phyloP scores from a whole-genome alignment of 257 asterid species.

The Solanum lignicaule region DNA sequence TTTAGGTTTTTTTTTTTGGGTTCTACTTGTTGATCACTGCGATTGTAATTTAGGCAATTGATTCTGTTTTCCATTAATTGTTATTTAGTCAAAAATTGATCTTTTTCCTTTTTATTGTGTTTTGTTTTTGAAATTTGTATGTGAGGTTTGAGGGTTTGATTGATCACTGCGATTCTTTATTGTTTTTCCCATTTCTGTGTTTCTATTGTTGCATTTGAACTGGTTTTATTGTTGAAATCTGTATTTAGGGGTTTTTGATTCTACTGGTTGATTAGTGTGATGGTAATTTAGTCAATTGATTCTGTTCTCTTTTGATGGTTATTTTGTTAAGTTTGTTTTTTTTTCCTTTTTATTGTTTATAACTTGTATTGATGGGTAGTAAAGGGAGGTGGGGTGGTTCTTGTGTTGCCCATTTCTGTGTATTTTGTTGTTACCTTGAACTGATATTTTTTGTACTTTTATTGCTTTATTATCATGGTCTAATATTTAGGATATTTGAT shows the following conservation, averaged over 20 bases:
- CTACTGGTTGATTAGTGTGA: not conserved
- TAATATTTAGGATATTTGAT: not conserved
- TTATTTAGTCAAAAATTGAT: not conserved
- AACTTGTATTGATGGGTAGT: not conserved
- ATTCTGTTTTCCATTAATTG: not conserved
- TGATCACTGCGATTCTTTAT: not conserved
- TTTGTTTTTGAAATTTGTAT: not conserved
- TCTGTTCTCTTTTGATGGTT: not conserved
- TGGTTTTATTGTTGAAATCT: not conserved
- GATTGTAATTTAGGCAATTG: not conserved
- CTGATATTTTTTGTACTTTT: not conserved
- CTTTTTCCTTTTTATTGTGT: too few relatives aligned
- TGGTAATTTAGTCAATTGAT: not conserved
- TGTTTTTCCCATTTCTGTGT: not conserved
- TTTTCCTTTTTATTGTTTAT: not conserved
- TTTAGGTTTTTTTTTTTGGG: not conserved
- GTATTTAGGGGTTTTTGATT: not conserved
- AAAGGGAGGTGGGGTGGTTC: not conserved
- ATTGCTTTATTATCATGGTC: not conserved
- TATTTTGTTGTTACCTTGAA: not conserved
- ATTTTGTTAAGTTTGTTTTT: not conserved
- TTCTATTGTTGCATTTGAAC: not conserved
- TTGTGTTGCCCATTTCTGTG: not conserved
- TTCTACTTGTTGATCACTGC: not conserved
- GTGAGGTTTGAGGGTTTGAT: not conserved